Base-by-base conservation (phyloP, 257 asterid genomes). In the Solanum acaule region DNA sequence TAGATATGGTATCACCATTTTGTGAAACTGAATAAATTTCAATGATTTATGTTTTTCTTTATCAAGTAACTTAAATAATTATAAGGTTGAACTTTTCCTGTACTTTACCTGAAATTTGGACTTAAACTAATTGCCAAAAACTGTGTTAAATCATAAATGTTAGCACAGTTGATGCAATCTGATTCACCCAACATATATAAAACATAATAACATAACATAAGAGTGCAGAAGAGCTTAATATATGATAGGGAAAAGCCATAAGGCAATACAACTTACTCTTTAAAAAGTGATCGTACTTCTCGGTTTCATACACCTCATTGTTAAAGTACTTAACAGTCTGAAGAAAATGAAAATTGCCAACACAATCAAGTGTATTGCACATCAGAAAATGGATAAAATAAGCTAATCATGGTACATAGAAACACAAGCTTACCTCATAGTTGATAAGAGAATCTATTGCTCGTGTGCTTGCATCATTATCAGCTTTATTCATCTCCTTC, bases 261-360 rank as follows among this genome's bases (percentile, higher is more conserved):
- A 61, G 70, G 44, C 31, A 83, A 86, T 83, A 89, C 40, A 87
- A 90, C 99, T 95, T 93, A 97, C 99, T 96, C 90, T 91, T 90
- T 37, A 97, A 94, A 91, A 91, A 96, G 91, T 94, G 95, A 86
- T 97, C 99, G 85, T 97, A 97, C 81, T 95, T 97, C 75, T 94
- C 98, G 86, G 95, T 98, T 93, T 97, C 99, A 89, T 75, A 95
- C 56, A 88, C 90, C 94, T 97, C 99, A 46, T 97, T 97, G 93
- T 97, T 97, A 92, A 96, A 97, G 93, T 96, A 97, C 93, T 97
- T 97, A 89, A 97, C 99, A 63, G 99, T 97, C 99, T 97, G 94
- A 88, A 93, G 91, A 67, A 73, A 90, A 87, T 89, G 88, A 44
- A 67, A 65, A 46, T 63, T 49, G 65, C 29, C 67, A 78, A 33